Evolutionary conservation across 768 basidiomycete genomes (phyloP).

Genomic region (Tricholoma matsutake): DNA sequence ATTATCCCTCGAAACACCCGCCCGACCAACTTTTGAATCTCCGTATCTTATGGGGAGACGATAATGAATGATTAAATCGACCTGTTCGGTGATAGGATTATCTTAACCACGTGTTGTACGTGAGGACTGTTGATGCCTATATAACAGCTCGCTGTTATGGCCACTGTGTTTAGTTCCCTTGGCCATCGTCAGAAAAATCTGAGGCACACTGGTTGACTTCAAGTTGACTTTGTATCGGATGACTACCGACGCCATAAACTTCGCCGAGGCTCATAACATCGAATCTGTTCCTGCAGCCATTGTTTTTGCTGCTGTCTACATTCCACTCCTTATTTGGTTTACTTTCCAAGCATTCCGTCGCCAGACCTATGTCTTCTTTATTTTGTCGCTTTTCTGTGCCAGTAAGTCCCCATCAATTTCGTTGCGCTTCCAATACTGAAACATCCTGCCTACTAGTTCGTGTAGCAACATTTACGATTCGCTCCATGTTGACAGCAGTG

Average conservation of each 20-base stretch:
- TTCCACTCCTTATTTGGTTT: constrained; percentile 30
- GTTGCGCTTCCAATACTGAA: background rate
- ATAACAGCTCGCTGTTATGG: too few species aligned
- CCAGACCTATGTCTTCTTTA: constrained; percentile 33
- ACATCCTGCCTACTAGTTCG: constrained; percentile 20
- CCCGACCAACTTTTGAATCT: too few species aligned
- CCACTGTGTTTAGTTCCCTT: too few species aligned
- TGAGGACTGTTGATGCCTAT: too few species aligned
- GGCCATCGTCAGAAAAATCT: too few species aligned
- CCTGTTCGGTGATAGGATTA: too few species aligned
- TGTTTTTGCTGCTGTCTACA: constrained; percentile 34
- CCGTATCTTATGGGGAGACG: too few species aligned
- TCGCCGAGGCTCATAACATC: constrained; percentile 31
- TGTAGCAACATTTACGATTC: constrained; percentile 25
- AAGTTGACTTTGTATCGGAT: too few species aligned
- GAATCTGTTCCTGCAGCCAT: constrained; percentile 32
- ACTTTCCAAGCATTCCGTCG: constrained; percentile 26
- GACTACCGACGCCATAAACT: constrained; percentile 21
- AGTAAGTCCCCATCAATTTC: constrained; percentile 25
- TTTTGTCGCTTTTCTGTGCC: constrained; percentile 35
- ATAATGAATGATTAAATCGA: too few species aligned
- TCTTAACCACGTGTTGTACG: too few species aligned
- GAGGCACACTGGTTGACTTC: too few species aligned
- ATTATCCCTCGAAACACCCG: too few species aligned
- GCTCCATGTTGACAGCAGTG: constrained; percentile 22